These are phyloP conservation scores for Pulveroboletus sp. DNA, from an alignment of 768 basidiomycete genomes.

Conservation along the genomic window DNA sequence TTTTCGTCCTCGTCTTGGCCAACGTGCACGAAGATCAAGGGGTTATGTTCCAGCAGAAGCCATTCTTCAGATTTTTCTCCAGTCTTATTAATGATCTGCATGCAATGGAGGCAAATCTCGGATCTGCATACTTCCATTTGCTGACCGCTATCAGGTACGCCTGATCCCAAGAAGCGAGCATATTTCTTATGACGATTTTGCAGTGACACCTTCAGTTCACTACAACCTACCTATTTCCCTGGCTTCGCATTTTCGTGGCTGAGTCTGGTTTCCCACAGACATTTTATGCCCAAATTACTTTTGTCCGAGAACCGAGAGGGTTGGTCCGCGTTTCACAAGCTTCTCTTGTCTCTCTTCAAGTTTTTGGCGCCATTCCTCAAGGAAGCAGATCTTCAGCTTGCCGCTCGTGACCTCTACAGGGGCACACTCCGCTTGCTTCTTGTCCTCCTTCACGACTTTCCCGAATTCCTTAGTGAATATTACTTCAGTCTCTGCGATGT, in stretches of 20 bases:
- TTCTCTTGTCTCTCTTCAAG: constrained; percentile 89
- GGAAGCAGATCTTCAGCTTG: constrained; percentile 70
- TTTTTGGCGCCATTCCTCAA: constrained; percentile 91
- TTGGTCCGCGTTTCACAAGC: constrained; percentile 94
- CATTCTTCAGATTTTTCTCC: constrained; percentile 98
- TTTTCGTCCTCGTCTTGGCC: constrained; percentile 92
- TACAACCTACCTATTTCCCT: constrained; percentile 95
- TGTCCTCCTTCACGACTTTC: constrained; percentile 97
- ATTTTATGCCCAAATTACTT: constrained; percentile 96
- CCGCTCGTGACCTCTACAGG: constrained; percentile 84
- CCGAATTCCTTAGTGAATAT: constrained; percentile 95
- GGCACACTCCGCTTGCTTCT: constrained; percentile 87
- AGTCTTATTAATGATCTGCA: constrained; percentile 91
- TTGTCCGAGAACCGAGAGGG: constrained; percentile 89
- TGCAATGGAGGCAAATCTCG: constrained; percentile 77
- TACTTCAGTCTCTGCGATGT: constrained; percentile 94
- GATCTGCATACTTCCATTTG: constrained; percentile 84
- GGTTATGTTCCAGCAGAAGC: constrained; percentile 88
- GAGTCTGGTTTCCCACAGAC: constrained; percentile 88
- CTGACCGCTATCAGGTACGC: constrained; percentile 80
- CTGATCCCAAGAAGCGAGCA: neutral
- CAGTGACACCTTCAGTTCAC: constrained; percentile 92
- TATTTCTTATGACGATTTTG: constrained; percentile 1
- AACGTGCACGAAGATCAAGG: constrained; percentile 95
- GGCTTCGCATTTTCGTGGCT: constrained; percentile 99